Evolutionary conservation across 2,329 filamentous ascomycete genomes (phyloP).

Genomic region (Phaeophleospora eucalypticola): DNA sequence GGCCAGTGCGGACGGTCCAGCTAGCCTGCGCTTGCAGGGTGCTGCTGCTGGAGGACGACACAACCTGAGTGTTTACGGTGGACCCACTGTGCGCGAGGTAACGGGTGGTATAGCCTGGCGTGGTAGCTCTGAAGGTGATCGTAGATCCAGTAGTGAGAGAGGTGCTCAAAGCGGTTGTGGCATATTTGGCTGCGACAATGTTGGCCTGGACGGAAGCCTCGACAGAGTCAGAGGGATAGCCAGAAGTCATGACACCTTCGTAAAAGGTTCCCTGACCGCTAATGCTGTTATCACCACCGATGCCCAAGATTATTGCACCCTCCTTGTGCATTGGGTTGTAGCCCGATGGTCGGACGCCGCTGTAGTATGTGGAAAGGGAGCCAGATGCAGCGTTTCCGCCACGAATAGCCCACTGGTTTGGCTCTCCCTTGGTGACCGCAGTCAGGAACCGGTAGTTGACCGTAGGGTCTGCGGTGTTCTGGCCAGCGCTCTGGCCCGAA

Average conservation of each 20-base stretch:
- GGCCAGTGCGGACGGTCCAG: constrained; percentile 53
- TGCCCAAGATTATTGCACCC: constrained; percentile 64
- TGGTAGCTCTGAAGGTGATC: constrained; percentile 55
- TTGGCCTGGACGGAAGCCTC: constrained; percentile 51
- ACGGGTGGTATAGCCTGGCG: constrained; percentile 50
- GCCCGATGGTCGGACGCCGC: constrained; percentile 52
- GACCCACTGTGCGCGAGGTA: constrained; percentile 53
- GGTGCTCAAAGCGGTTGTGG: constrained; percentile 45
- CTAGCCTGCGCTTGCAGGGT: constrained; percentile 51
- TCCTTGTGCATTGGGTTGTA: constrained; percentile 63
- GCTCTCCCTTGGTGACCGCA: constrained; percentile 53
- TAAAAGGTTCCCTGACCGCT: constrained; percentile 52
- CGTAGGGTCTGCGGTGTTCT: constrained; percentile 52
- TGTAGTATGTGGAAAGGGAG: constrained; percentile 56
- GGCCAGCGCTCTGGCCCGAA: constrained; percentile 46
- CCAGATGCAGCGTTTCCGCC: constrained; percentile 55
- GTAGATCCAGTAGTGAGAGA: constrained; percentile 50
- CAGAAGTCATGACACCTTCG: constrained; percentile 61
- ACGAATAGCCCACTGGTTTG: constrained; percentile 57
- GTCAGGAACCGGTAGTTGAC: constrained; percentile 56
- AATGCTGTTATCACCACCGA: constrained; percentile 63
- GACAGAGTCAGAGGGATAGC: constrained; percentile 57
- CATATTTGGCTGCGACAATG: constrained; percentile 58
- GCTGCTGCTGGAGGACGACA: constrained; percentile 49
- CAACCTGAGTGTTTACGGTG: constrained; percentile 53